Evolutionary conservation across 192 early-diverging fungal genomes (phyloP).

Genomic region (Backusella circina): DNA sequence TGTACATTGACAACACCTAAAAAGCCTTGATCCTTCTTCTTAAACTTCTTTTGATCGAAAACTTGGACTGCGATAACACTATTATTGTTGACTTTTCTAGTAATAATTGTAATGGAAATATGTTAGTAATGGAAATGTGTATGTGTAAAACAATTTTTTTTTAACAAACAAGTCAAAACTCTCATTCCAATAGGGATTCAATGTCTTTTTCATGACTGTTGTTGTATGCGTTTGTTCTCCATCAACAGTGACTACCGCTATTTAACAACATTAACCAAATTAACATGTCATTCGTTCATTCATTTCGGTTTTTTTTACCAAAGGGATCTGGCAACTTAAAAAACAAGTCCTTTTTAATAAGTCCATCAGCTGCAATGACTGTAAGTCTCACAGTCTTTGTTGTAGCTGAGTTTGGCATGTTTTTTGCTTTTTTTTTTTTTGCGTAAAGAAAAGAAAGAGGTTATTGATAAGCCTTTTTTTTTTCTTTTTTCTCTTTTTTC

Average conservation of each 20-base stretch:
- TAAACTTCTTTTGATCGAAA: conserved; percentile 97
- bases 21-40: conserved; percentile 86
- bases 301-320: conserved; percentile 6
- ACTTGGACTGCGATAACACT: conserved; percentile 90
- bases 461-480: neutral
- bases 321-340: conserved; percentile 86
- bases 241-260: conserved; percentile 91
- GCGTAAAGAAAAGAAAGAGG: neutral
- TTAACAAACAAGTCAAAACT: conserved; percentile 52
- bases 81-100: conserved; percentile 63
- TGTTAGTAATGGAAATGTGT: neutral
- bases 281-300: conserved; percentile 37
- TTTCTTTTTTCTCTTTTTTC: neutral
- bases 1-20: conserved; percentile 86
- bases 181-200: conserved; percentile 98
- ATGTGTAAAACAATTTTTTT: conserved; percentile 33
- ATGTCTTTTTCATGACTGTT: conserved; percentile 78
- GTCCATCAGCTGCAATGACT: conserved; percentile 89
- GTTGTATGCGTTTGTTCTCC: conserved; percentile 96
- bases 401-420: conserved; percentile 50
- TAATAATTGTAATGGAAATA: conserved; percentile 19
- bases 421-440: neutral
- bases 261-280: conserved; percentile 80
- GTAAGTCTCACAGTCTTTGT: conserved; percentile 78
- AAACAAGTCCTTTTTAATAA: conserved; percentile 89